Base-by-base conservation (phyloP, 2,329 filamentous ascomycete genomes). In the Fonsecaea monophora region DNA sequence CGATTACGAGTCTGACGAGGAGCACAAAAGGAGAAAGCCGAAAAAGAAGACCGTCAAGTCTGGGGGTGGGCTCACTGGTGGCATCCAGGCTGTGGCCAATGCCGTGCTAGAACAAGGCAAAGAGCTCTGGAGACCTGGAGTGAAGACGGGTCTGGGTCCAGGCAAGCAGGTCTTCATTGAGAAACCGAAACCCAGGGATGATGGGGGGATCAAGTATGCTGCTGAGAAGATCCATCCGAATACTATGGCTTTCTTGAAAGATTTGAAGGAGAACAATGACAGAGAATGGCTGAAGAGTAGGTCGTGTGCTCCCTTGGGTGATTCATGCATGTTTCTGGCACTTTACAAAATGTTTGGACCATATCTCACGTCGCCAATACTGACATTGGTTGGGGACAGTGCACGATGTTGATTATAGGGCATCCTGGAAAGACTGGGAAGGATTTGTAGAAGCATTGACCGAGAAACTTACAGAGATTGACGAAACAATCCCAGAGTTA, bases 401-500 rank as follows among this genome's bases (percentile, higher is more conserved):
- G 74, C 87, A 95, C 76, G 92, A 96, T 77, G 84, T 85, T 53
- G 91, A 96, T 73, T 96, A 91, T 76, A 86, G 93, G 66, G 84
- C 88, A 62, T 87, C 92, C 0, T 85, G 93, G 65, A 89, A 90
- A 66, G 92, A 97, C 76, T 97, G 92, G 85, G 87, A 92, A 56
- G 86, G 87, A 1, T 97, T 94, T 74, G 86, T 95, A 40, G 89
- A 91, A 71, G 82, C 82, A 9, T 82, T 95, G 45, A 91, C 90
- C 0, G 83, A 89, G 67, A 89, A 87, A 68, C 84, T 97, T 62
- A 85, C 86, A 21, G 87, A 89, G 66, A 83, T 85, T 45, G 94
- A 97, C 76, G 87, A 90, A 63, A 96, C 92, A 0, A 87, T 97
- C 50, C 94, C 94, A 0, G 92, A 97, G 73, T 81, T 97, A 25